phyloP scores from a whole-genome alignment of 345 rosid species.

The Ricinus communis region DNA sequence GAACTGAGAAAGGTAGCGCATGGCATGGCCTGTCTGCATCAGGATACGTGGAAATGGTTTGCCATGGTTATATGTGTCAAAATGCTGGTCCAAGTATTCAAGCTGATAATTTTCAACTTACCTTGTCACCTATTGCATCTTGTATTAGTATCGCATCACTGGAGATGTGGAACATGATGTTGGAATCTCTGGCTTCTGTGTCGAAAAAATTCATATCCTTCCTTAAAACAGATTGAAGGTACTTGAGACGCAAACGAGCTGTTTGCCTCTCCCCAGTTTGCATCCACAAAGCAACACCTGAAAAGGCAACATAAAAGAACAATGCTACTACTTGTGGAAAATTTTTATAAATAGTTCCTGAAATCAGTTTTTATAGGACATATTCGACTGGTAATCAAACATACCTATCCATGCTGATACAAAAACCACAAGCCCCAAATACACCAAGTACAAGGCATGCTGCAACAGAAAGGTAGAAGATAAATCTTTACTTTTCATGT shows the following conservation, averaged over 20 bases:
- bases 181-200: slow-evolving; percentile 67
- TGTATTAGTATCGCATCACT: slow-evolving; percentile 86
- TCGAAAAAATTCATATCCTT: slow-evolving; percentile 72
- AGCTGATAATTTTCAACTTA: slow-evolving; percentile 13
- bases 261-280: slow-evolving; percentile 93
- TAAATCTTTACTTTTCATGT: background rate
- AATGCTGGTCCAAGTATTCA: background rate
- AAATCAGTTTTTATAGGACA: background rate
- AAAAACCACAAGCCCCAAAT: slow-evolving; percentile 53
- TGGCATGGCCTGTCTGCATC: slow-evolving; percentile 70
- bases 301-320: slow-evolving; percentile 12
- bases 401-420: slow-evolving; percentile 75
- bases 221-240: slow-evolving; percentile 60
- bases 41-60: slow-evolving; percentile 11
- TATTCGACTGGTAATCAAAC: slow-evolving; percentile 3
- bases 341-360: background rate
- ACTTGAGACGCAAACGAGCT: slow-evolving; percentile 58
- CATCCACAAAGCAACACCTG: slow-evolving; percentile 77
- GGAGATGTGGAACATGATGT: slow-evolving; percentile 62
- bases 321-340: background rate
- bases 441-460: slow-evolving; percentile 71
- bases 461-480: slow-evolving; percentile 24
- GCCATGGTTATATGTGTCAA: background rate
- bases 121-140: slow-evolving; percentile 92
- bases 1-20: slow-evolving; percentile 73